A percentile compares a stretch with the other conserved stretches of the same genome.
Evolutionary conservation across 2,329 filamentous ascomycete species (phyloP).

Genomic region (Esteya vermicola): DNA sequence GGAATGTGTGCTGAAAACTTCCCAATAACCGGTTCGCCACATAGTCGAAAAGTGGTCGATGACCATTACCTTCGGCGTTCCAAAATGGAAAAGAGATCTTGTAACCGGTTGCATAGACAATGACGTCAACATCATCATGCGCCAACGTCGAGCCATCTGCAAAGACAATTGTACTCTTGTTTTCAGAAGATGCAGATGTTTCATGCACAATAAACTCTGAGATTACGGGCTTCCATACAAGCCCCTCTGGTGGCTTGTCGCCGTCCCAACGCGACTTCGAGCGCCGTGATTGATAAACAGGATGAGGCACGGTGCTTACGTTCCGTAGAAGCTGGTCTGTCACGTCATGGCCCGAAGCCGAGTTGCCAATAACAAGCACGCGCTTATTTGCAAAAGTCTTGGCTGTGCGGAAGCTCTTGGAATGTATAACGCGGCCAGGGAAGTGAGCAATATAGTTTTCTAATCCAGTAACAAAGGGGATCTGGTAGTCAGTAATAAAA

Average conservation of each 20-base stretch:
- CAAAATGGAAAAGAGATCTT: conserved; percentile 72
- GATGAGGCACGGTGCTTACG: conserved; percentile 20
- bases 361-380: conserved; percentile 72
- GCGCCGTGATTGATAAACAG: conserved; percentile 48
- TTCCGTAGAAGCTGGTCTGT: conserved; percentile 54
- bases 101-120: conserved; percentile 84
- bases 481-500: no score
- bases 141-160: conserved; percentile 45
- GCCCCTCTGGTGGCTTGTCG: conserved; percentile 39
- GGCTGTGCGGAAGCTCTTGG: conserved; percentile 64
- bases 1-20: conserved; percentile 36
- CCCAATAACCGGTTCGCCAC: conserved; percentile 24
- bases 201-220: conserved; percentile 32
- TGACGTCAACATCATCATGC: conserved; percentile 46
- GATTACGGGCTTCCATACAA: conserved; percentile 44
- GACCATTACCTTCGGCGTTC: conserved; percentile 31
- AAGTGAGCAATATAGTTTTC: conserved; percentile 27
- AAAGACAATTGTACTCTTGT: conserved; percentile 26
- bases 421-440: conserved; percentile 47
- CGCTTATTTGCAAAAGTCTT: conserved; percentile 52
- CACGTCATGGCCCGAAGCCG: conserved; percentile 74
- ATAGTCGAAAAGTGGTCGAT: conserved; percentile 36
- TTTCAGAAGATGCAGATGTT: no score
- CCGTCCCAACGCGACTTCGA: conserved; percentile 34
- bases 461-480: conserved; percentile 30